Base-by-base conservation (phyloP, 805 yeast species). In the Metschnikowia baotianmanensis region DNA sequence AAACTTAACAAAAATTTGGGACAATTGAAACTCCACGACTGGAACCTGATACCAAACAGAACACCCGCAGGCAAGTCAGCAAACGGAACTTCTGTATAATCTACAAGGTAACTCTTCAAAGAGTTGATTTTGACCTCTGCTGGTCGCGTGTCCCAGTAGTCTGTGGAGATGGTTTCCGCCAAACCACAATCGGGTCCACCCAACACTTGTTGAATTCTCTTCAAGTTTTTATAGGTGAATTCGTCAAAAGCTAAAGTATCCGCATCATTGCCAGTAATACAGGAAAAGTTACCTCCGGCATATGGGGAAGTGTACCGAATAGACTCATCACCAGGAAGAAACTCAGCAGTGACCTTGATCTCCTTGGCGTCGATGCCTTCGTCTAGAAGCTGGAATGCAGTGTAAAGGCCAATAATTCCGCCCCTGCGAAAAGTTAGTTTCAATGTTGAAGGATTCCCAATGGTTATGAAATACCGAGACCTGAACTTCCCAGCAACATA, bases 291-390 rank as follows among this genome's bases (percentile, higher is more conserved):
- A 6, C 66, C 66, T 6, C 72, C 74, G 0, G 95, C 95, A 76
- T 83, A 83, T 0, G 95, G 95, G 0, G 90, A 83, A 1, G 95
- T 80, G 59, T 82, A 86, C 36, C 76, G 69, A 42, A 77, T 76
- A 4, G 88, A 79, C 48, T 78, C 83, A 54, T 86, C 95, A 4
- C 95, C 95, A 3, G 95, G 95, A 27, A 82, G 59, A 51, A 72
- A 76, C 53, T 83, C 77, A 6, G 86, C 91, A 15, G 82, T 51
- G 2, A 86, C 72, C 4, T 77, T 69, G 46, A 86, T 74, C 5
- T 74, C 61, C 1, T 56, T 40, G 1, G 74, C 68, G 0, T 56
- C 42, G 8, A 71, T 62, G 2, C 69, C 67, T 11, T 67, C 61
- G 19, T 71, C 68, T 24, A 78, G 47, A 12, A 90, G 64, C 34